Evolutionary conservation across 352 stramenopile genomes (phyloP).

Genomic region (Aphanomyces stellatus): DNA sequence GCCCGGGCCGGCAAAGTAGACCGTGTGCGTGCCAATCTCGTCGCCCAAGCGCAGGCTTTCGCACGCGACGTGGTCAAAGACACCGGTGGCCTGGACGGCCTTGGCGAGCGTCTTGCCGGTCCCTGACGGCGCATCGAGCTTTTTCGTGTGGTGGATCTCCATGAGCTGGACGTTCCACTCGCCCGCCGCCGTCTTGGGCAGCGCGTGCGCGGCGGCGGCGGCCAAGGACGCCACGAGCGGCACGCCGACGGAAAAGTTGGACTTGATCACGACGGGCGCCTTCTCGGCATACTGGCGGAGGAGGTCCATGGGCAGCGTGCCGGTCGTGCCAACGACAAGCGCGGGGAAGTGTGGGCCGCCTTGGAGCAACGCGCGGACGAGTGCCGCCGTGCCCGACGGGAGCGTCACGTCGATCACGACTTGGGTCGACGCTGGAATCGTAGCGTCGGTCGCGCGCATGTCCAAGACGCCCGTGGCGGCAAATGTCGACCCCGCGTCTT

Average conservation of each 20-base stretch:
- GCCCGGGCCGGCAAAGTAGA: constrained; percentile 63
- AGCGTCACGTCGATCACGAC: constrained; percentile 75
- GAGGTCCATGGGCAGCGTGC: constrained; percentile 39
- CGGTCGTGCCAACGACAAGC: constrained; percentile 72
- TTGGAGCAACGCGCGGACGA: constrained; percentile 47
- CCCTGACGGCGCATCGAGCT: constrained; percentile 54
- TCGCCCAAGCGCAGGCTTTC: constrained; percentile 71
- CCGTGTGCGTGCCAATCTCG: constrained; percentile 75
- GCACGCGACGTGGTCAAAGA: constrained; percentile 36
- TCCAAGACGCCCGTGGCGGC: constrained; percentile 47
- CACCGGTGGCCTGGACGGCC: constrained; percentile 30
- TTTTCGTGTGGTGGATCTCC: constrained; percentile 83
- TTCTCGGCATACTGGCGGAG: constrained; percentile 55
- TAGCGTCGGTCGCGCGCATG: constrained; percentile 36
- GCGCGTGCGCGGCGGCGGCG: constrained; percentile 61
- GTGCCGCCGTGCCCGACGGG: constrained; percentile 54
- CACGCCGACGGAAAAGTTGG: constrained; percentile 80
- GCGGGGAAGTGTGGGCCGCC: constrained; percentile 44
- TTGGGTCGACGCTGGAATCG: constrained; percentile 37
- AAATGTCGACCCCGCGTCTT: constrained; percentile 37
- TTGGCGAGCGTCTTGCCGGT: constrained; percentile 29
- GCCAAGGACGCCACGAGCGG: constrained; percentile 67
- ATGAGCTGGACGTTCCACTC: constrained; percentile 70
- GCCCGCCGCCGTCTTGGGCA: constrained; percentile 37
- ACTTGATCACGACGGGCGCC: constrained; percentile 58